Evolutionary conservation across 129 eudicot genomes (phyloP).

Genomic region (Lactuca sativa): DNA sequence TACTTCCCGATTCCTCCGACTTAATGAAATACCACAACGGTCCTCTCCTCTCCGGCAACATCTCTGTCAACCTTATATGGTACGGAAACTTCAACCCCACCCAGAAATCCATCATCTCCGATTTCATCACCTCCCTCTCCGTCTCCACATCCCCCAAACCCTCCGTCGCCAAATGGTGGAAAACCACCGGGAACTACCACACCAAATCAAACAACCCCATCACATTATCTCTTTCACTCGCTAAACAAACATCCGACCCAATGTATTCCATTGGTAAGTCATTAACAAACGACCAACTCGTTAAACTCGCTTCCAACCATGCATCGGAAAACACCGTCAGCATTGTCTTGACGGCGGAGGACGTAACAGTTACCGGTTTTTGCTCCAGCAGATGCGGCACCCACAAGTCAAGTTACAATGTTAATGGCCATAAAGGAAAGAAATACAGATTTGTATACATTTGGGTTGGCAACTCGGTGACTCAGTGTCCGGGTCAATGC

Average conservation of each 20-base stretch:
- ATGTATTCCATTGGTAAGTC: slow-evolving; percentile 39
- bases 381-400: slow-evolving; percentile 49
- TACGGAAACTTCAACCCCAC: slow-evolving; percentile 45
- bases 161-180: slow-evolving; percentile 54
- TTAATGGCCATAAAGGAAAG: neutral
- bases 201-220: slow-evolving; percentile 20
- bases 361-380: slow-evolving; percentile 43
- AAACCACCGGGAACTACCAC: slow-evolving; percentile 38
- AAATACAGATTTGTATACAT: slow-evolving; percentile 30
- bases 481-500: slow-evolving; percentile 52
- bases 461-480: slow-evolving; percentile 50
- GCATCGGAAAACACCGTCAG: slow-evolving; percentile 31
- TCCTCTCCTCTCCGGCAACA: slow-evolving; percentile 37
- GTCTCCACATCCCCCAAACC: slow-evolving; percentile 20
- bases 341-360: slow-evolving; percentile 41
- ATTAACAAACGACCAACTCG: slow-evolving; percentile 24
- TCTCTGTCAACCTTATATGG: slow-evolving; percentile 47
- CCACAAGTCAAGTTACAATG: slow-evolving; percentile 14
- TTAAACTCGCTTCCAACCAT: slow-evolving; percentile 28
- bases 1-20: slow-evolving; percentile 11
- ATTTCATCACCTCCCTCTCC: slow-evolving; percentile 40
- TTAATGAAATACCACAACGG: slow-evolving; percentile 46
- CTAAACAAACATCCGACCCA: slow-evolving; percentile 31
- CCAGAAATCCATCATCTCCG: slow-evolving; percentile 42
- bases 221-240: slow-evolving; percentile 11